Conservation (phyloP, 345 rosid genomes). For the Hibiscus trionum region DNA sequence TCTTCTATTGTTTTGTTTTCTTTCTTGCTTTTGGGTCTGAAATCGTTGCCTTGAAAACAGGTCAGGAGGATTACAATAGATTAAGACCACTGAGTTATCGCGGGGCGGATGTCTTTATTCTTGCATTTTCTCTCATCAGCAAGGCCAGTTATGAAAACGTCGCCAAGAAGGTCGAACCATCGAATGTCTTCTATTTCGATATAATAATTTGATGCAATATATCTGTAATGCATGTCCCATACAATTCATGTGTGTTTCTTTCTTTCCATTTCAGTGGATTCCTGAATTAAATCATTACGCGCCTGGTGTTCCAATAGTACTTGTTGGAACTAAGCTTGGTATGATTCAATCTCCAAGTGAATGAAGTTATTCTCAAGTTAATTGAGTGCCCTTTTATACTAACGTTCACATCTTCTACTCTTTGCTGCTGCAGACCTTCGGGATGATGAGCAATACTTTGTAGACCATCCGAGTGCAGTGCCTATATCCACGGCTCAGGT, state of each 20-base stretch:
- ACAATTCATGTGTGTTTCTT: background rate
- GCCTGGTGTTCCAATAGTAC: constrained; percentile 55
- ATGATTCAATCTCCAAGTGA: background rate
- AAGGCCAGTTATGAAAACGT: constrained; percentile 97
- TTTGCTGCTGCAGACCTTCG: constrained; percentile 48
- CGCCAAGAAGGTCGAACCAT: constrained; percentile 62
- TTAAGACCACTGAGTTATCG: constrained; percentile 80
- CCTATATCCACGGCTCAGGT: constrained; percentile 63
- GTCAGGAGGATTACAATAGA: constrained; percentile 91
- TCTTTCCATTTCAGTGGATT: constrained; percentile 13
- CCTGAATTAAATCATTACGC: constrained; percentile 19
- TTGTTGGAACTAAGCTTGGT: constrained; percentile 52
- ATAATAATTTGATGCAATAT: background rate
- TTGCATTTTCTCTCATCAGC: constrained; percentile 94
- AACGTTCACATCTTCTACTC: background rate
- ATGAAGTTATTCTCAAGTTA: background rate
- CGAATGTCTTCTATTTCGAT: background rate
- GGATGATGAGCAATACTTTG: constrained; percentile 58
- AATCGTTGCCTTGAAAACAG: constrained; percentile 31
- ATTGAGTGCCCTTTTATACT: too few species aligned
- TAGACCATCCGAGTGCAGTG: constrained; percentile 66
- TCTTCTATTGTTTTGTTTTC: background rate
- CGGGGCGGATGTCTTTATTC: constrained; percentile 90
- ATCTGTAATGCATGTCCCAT: background rate
- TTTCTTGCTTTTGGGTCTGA: constrained; percentile 7